Evolutionary conservation across 495 filamentous ascomycete species (phyloP).

Genomic region (Podospora pseudoanserina): DNA sequence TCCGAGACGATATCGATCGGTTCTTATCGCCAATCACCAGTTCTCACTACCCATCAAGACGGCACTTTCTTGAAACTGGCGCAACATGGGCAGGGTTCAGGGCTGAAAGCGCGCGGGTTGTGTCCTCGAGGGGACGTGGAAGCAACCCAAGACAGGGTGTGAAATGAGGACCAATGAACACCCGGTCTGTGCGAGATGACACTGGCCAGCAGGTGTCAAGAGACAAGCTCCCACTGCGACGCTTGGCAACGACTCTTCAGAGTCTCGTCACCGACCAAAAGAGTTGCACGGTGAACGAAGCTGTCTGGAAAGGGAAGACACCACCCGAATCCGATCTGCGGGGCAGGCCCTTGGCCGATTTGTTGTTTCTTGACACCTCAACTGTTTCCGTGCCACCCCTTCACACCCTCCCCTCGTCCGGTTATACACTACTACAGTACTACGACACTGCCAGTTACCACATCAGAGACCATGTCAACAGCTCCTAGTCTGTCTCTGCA

Average conservation of each 20-base stretch:
- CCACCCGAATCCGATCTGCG: background rate
- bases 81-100: slow-evolving; percentile 2
- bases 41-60: background rate
- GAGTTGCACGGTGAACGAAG: background rate
- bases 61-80: background rate
- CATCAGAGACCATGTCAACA: no score
- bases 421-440: no score
- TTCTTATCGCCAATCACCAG: background rate
- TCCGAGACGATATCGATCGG: background rate
- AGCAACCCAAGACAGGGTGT: background rate
- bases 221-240: background rate
- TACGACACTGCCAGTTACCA: no score
- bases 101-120: background rate
- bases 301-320: background rate
- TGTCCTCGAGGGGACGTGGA: background rate
- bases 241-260: background rate
- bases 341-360: background rate
- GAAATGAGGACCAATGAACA: background rate
- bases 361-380: background rate
- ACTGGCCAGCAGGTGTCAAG: slow-evolving; percentile 1
- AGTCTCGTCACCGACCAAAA: background rate
- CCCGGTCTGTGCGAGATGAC: slow-evolving; percentile 6
- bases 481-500: background rate
- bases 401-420: background rate
- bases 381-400: background rate